These are phyloP conservation scores for Mycena pura DNA, from an alignment of 768 basidiomycete species.

Conservation along the genomic window DNA sequence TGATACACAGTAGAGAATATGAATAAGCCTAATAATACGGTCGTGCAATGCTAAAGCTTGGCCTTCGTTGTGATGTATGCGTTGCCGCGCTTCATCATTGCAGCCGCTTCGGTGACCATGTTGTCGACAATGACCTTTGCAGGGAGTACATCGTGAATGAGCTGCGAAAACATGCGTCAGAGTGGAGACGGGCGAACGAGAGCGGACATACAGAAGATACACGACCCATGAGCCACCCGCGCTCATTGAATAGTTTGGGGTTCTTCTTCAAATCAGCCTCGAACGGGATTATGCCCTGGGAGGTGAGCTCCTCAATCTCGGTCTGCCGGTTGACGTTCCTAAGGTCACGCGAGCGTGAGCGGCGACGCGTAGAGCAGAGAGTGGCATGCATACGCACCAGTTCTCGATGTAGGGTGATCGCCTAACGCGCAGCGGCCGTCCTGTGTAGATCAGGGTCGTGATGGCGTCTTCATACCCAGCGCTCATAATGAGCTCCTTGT, in stretches of 20 bases:
- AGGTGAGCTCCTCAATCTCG: slow-evolving; percentile 85
- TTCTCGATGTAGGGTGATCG: slow-evolving; percentile 86
- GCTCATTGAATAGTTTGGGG: slow-evolving; percentile 78
- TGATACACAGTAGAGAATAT: too few relatives aligned
- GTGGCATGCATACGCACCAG: slow-evolving; percentile 63
- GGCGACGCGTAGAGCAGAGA: neutral
- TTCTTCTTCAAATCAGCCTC: slow-evolving; percentile 76
- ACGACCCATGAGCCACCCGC: slow-evolving; percentile 85
- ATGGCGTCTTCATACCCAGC: slow-evolving; percentile 81
- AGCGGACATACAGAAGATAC: slow-evolving; percentile 58
- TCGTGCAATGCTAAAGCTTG: slow-evolving; percentile 58
- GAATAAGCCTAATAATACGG: too few relatives aligned
- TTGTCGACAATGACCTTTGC: slow-evolving; percentile 61
- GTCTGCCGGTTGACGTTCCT: slow-evolving; percentile 80
- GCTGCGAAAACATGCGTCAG: slow-evolving; percentile 16
- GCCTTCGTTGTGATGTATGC: slow-evolving; percentile 52
- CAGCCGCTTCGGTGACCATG: slow-evolving; percentile 11
- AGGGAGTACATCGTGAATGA: slow-evolving; percentile 78
- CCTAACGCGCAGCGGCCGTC: slow-evolving; percentile 85
- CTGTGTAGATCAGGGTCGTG: slow-evolving; percentile 89
- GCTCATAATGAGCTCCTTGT: slow-evolving; percentile 79
- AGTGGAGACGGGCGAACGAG: neutral
- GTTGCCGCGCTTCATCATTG: slow-evolving; percentile 2
- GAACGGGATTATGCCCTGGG: slow-evolving; percentile 83
- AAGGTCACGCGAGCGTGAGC: neutral